phyloP scores from a whole-genome alignment of 495 filamentous ascomycete species.

The Podospora fimiseda region DNA sequence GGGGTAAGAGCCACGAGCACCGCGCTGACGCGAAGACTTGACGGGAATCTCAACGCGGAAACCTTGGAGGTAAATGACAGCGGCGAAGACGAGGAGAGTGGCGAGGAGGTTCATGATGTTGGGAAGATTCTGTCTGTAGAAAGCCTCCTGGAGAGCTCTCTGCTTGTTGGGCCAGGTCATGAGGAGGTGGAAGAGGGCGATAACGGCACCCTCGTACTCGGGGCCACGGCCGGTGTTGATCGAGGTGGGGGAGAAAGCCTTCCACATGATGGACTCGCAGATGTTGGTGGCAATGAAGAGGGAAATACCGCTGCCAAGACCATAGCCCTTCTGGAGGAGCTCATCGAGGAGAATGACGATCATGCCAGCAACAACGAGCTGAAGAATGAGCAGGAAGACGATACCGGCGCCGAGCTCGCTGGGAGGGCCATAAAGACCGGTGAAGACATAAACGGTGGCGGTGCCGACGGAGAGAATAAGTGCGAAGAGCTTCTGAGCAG shows the following conservation, averaged over 20 bases:
- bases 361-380: slow-evolving; percentile 92
- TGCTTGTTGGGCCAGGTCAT: slow-evolving; percentile 99
- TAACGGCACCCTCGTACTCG: slow-evolving; percentile 98
- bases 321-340: slow-evolving; percentile 98
- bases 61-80: slow-evolving; percentile 99
- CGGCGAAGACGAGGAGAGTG: slow-evolving; percentile 87
- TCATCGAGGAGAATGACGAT: slow-evolving; percentile 99
- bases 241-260: slow-evolving; percentile 97
- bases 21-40: slow-evolving; percentile 98
- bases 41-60: slow-evolving; percentile 99
- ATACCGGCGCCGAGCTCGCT: slow-evolving; percentile 95
- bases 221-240: slow-evolving; percentile 99
- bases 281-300: slow-evolving; percentile 99
- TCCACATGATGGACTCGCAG: slow-evolving; percentile 99
- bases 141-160: slow-evolving; percentile 92
- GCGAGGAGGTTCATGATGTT: slow-evolving; percentile 99
- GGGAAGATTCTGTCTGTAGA: slow-evolving; percentile 98
- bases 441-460: slow-evolving; percentile 93
- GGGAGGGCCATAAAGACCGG: slow-evolving; percentile 94
- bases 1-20: slow-evolving; percentile 82
- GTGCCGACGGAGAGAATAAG: slow-evolving; percentile 97
- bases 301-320: slow-evolving; percentile 95
- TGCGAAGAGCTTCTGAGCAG: slow-evolving; percentile 98
- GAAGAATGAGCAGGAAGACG: slow-evolving; percentile 93
- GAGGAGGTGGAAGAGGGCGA: slow-evolving; percentile 95